Evolutionary conservation across 176 grass and related monocot species (phyloP), one percentile per base, ranked within the genome.

Genomic region (Triticum timopheevii): DNA sequence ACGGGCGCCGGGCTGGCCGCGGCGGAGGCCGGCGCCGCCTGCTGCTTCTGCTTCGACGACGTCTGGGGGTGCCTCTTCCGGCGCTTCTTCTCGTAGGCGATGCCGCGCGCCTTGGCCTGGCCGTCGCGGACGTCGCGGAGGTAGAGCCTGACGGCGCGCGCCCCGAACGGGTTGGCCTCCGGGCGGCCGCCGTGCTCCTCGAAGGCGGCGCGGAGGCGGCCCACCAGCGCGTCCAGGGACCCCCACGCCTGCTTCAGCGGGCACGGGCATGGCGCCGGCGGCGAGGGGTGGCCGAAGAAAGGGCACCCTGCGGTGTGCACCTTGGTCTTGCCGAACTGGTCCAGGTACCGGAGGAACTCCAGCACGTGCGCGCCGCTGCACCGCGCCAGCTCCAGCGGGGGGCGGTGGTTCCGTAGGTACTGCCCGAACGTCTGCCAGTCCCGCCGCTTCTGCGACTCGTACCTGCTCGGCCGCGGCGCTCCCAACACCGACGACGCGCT

Each of bases 291-390:
- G 73, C 92, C 92, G 81, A 87, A 94, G 89, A 94, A 94, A 7
- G 89, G 92, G 84, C 92, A 94, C 1, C 78, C 84, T 0, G 44
- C 0, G 10, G 78, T 20, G 87, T 94, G 92, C 58, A 94, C 92
- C 90, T 94, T 94, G 23, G 92, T 94, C 92, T 94, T 94, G 56
- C 92, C 92, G 84, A 94, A 94, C 85, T 94, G 92, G 89, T 94
- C 92, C 2, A 94, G 92, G 81, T 94, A 94, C 13, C 89, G 89
- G 4, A 94, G 92, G 89, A 91, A 94, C 81, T 91, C 92, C 1
- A 94, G 87, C 47, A 94, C 92, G 77, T 94, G 89, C 22, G 89
- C 92, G 68, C 92, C 92, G 87, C 87, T 89, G 89, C 92, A 94
- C 66, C 89, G 78, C 17, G 66, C 13, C 0, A 94, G 92, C 72